These are phyloP conservation scores for Xylaria sp. DNA, from an alignment of 2,329 filamentous ascomycete species.

Conservation along the genomic window DNA sequence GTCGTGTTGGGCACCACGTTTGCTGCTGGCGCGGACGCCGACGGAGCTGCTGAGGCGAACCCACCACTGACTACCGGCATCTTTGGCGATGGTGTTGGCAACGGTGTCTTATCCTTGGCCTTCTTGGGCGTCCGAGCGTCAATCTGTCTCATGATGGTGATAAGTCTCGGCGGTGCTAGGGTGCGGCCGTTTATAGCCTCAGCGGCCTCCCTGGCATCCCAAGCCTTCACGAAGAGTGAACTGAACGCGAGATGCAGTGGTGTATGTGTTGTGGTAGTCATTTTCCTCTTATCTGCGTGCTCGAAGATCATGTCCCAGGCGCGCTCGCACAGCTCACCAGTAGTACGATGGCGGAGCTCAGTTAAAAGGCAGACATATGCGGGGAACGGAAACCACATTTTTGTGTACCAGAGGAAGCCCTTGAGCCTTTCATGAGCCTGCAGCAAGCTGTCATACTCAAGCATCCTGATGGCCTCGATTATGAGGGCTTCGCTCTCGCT, in stretches of 20 bases:
- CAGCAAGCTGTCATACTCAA: conserved; percentile 64
- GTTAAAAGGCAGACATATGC: conserved; percentile 65
- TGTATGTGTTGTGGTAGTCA: conserved; percentile 56
- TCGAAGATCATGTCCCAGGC: conserved; percentile 63
- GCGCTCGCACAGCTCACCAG: conserved; percentile 61
- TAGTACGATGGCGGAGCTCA: conserved; percentile 58
- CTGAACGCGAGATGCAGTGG: conserved; percentile 65
- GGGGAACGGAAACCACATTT: conserved; percentile 64
- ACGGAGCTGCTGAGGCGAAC: conserved; percentile 28
- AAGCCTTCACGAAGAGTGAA: conserved; percentile 64
- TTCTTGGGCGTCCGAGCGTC: conserved; percentile 43
- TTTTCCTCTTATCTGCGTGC: conserved; percentile 59
- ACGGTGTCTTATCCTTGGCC: conserved; percentile 39
- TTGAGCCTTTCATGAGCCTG: conserved; percentile 57
- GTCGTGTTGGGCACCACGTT: conserved; percentile 27
- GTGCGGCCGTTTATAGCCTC: conserved; percentile 52
- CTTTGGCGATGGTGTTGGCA: conserved; percentile 38
- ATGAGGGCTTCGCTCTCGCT: conserved; percentile 59
- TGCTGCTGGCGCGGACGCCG: conserved; percentile 16
- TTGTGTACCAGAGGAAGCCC: conserved; percentile 63
- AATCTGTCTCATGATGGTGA: conserved; percentile 54
- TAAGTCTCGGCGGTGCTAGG: conserved; percentile 52
- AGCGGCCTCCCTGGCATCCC: conserved; percentile 61
- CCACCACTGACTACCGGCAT: conserved; percentile 33
- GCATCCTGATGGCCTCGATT: conserved; percentile 60